Evolutionary conservation across 2,329 filamentous ascomycete species (phyloP).

Genomic region (Alternaria metachromatica): DNA sequence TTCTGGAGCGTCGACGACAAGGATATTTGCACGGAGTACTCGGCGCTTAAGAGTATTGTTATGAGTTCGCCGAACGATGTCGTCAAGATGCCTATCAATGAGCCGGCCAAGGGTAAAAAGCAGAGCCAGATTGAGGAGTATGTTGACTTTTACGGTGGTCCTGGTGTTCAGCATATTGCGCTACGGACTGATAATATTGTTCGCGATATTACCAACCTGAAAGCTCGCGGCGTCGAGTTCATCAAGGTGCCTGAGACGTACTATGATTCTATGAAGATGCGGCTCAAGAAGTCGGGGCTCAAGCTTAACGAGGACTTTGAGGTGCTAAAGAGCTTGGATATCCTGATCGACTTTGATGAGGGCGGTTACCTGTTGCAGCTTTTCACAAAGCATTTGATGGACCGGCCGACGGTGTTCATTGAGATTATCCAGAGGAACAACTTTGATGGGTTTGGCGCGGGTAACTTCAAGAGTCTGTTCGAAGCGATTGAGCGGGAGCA

Average conservation of each 20-base stretch:
- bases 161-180: conserved; percentile 93
- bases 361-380: conserved; percentile 77
- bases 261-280: conserved; percentile 76
- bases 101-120: conserved; percentile 88
- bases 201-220: conserved; percentile 74
- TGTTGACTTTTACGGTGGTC: conserved; percentile 85
- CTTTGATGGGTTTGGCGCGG: conserved; percentile 91
- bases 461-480: conserved; percentile 94
- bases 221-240: conserved; percentile 89
- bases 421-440: conserved; percentile 94
- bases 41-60: conserved; percentile 84
- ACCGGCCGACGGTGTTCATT: conserved; percentile 92
- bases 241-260: conserved; percentile 89
- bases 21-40: conserved; percentile 91
- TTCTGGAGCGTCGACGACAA: conserved; percentile 98
- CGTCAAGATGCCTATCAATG: conserved; percentile 99
- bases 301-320: conserved; percentile 80
- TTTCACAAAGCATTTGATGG: conserved; percentile 78
- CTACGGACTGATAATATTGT: conserved; percentile 84
- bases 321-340: conserved; percentile 76
- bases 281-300: conserved; percentile 69
- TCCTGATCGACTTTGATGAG: conserved; percentile 95
- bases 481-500: conserved; percentile 96
- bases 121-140: conserved; percentile 91
- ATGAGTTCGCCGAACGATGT: conserved; percentile 85